Evolutionary conservation across 2,329 filamentous ascomycete genomes (phyloP), one percentile per base, ranked within the genome.

Genomic region (Xylaria multiplex): DNA sequence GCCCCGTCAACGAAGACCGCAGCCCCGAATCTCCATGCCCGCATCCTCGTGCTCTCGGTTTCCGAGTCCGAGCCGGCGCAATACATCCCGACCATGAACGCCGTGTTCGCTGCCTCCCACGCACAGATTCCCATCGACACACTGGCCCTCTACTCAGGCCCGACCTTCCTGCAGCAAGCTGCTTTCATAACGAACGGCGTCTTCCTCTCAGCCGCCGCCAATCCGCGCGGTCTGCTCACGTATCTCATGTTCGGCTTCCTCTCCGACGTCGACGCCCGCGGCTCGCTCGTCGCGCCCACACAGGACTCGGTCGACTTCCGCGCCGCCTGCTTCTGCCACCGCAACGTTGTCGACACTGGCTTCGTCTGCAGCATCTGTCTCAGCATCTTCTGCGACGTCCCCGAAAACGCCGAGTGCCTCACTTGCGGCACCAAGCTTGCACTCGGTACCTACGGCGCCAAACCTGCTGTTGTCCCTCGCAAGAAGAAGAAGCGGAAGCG

Each of bases 61-160:
- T 97, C 93, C 53, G 93, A 93, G 75, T 85, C 86, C 48, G 92
- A 95, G 73, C 88, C 97, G 0, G 89, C 93, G 5, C 91, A 98
- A 79, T 99, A 99, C 81, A 99, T 99, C 62, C 91, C 95, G 0
- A 96, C 97, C 72, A 99, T 99, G 96, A 99, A 99, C 81, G 88
- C 91, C 73, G 97, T 98, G 67, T 99, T 99, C 79, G 96, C 96
- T 2, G 96, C 95, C 65, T 92, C 97, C 75, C 90, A 95, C 70
- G 86, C 93, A 62, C 88, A 88, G 72, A 93, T 99, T 69, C 92
- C 94, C 27, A 93, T 99, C 74, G 96, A 99, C 78, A 95, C 97
- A 40, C 86, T 97, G 67, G 91, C 96, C 71, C 84, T 99, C 13
- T 89, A 91, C 48, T 93, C 93, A 24, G 88, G 93, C 72, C 93